These are phyloP conservation scores for Gossypium ekmanianum DNA, from an alignment of 345 rosid genomes.

Conservation along the genomic window DNA sequence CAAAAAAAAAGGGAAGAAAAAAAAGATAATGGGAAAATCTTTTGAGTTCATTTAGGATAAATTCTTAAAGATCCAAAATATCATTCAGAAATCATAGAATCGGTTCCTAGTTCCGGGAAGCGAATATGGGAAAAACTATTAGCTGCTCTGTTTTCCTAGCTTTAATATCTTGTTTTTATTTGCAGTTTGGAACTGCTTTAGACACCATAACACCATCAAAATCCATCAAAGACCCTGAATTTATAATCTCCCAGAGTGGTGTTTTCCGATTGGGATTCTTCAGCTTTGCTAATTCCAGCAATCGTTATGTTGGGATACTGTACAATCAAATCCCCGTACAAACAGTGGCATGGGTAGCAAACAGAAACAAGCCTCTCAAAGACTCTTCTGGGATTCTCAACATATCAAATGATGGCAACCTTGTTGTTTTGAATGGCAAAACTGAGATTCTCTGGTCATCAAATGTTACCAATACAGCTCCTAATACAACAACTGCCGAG, in stretches of 20 bases:
- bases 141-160: background rate
- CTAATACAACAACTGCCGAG: slow-evolving; percentile 17
- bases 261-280: slow-evolving; percentile 53
- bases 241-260: slow-evolving; percentile 26
- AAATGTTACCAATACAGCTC: background rate
- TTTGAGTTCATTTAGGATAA: too few relatives aligned
- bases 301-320: slow-evolving; percentile 6
- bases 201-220: slow-evolving; percentile 33
- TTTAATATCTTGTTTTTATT: slow-evolving; percentile 9
- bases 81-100: background rate
- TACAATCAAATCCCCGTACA: background rate
- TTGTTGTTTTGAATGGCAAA: background rate
- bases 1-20: too few relatives aligned
- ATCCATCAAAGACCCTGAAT: slow-evolving; percentile 35
- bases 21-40: too few relatives aligned
- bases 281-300: background rate
- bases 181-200: slow-evolving; percentile 16
- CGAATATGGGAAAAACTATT: background rate
- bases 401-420: background rate
- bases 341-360: background rate
- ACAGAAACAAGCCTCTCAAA: background rate
- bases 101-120: background rate
- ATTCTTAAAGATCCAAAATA: background rate
- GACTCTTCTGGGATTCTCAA: background rate
- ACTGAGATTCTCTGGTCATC: slow-evolving; percentile 17